phyloP scores from a whole-genome alignment of 2,329 filamentous ascomycete species.

The Pseudogymnoascus sp. region DNA sequence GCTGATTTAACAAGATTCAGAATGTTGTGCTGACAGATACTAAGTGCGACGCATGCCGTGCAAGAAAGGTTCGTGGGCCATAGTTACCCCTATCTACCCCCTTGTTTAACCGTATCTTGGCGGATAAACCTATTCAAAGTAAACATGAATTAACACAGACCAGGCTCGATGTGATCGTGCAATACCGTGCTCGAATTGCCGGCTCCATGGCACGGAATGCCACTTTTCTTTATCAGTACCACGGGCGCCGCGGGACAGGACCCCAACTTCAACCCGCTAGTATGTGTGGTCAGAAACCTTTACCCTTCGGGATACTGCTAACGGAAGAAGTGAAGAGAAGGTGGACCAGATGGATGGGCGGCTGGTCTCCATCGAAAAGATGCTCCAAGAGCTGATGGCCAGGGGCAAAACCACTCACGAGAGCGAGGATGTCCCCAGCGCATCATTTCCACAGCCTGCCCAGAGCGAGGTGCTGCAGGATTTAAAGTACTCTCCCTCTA shows the following conservation, averaged over 20 bases:
- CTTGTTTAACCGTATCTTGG: not conserved
- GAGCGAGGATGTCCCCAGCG: not conserved
- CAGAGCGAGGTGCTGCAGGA: not conserved
- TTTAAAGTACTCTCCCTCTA: not conserved
- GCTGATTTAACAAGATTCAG: not conserved
- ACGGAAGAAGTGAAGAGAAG: not conserved
- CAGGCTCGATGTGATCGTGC: not conserved
- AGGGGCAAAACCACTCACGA: not conserved
- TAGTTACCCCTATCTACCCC: not conserved
- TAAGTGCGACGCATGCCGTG: not conserved
- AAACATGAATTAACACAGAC: not conserved
- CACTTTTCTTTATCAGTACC: not conserved
- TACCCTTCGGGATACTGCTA: not conserved
- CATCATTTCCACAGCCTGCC: not conserved
- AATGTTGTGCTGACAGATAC: not conserved
- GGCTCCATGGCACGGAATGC: not conserved
- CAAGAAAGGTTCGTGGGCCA: not conserved
- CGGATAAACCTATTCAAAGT: not conserved
- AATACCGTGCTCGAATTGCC: not conserved
- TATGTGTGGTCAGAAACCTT: not conserved
- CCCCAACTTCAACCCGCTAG: not conserved
- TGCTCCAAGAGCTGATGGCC: not conserved
- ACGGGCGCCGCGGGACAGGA: not conserved
- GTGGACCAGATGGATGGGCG: not conserved
- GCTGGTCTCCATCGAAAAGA: not conserved